Evolutionary conservation across 192 early-diverging fungal genomes (phyloP), one percentile per base, ranked within the genome.

Genomic region (Coemansia sp.): DNA sequence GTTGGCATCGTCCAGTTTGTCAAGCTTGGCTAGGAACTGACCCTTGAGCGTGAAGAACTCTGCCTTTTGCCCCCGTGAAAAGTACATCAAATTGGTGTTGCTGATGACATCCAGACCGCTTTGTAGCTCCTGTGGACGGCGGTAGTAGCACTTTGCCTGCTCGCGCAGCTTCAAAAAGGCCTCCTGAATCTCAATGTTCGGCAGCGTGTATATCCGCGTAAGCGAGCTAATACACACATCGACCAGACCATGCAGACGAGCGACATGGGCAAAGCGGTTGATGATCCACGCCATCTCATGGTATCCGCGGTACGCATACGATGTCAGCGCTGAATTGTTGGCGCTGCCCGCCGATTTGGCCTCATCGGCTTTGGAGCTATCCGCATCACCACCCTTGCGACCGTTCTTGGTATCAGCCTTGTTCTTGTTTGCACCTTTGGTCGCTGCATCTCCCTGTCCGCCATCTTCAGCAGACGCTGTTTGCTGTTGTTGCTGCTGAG

Each of bases 281-380:
- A 98, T 98, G 26, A 97, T 98, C 98, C 98, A 99, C 3, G 98
- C 98, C 26, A 96, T 98, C 74, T 99, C 96, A 74, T 99, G 98
- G 75, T 95, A 96, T 21, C 98, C 98, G 18, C 96, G 89, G 74
- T 95, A 98, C 0, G 95, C 94, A 64, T 90, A 93, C 31, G 95
- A 95, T 61, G 92, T 79, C 28, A 70, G 64, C 31, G 63, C 71
- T 4, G 76, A 79, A 61, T 56, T 76, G 10, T 40, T 53, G 14
- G 68, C 64, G 36, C 42, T 36, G 20, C 60, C 51, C 0, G 34
- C 55, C 23, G 18, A 44, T 21, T 18, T 14, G 25, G 23, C 38
- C 5, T 63, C 51, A 8, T 53, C 52, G 20, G 11, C 66, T 25
- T 40, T 52, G 38, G 52, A n/a, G n/a, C 38, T 59, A 6, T 66